Evolutionary conservation across 2,329 filamentous ascomycete genomes (phyloP).

Genomic region (Hypoxylon rubiginosum): DNA sequence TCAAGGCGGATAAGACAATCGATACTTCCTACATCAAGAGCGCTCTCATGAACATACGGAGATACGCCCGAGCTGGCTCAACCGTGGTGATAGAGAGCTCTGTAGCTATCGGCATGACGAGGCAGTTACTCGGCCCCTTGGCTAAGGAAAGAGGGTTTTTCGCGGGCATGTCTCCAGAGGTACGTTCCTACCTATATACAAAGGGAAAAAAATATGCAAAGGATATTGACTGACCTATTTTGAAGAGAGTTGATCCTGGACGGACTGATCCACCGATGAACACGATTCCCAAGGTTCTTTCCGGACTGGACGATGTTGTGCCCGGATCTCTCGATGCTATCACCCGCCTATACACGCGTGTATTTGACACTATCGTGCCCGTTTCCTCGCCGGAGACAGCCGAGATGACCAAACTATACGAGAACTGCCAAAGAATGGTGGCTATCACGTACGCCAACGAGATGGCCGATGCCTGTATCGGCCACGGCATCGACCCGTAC

Average conservation of each 20-base stretch:
- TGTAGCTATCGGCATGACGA: conserved; percentile 68
- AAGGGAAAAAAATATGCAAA: not conserved
- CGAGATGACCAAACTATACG: conserved; percentile 71
- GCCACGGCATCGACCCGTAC: conserved; percentile 62
- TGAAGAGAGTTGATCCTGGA: conserved; percentile 64
- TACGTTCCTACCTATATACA: conserved; percentile 24
- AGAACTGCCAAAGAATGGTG: conserved; percentile 70
- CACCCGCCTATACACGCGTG: conserved; percentile 59
- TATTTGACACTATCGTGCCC: conserved; percentile 62
- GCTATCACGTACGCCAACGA: conserved; percentile 69
- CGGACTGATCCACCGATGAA: conserved; percentile 56
- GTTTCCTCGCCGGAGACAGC: conserved; percentile 67
- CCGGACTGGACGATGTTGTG: conserved; percentile 62
- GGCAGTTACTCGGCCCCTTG: conserved; percentile 62
- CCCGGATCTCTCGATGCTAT: conserved; percentile 62
- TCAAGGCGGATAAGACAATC: conserved; percentile 61
- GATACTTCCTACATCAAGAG: conserved; percentile 62
- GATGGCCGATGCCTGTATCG: conserved; percentile 66
- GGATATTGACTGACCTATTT: conserved; percentile 14
- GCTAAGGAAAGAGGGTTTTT: conserved; percentile 58
- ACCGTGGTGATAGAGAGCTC: conserved; percentile 67
- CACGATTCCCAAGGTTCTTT: conserved; percentile 67
- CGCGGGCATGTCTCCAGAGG: conserved; percentile 65
- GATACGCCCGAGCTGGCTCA: conserved; percentile 59
- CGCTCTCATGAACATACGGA: conserved; percentile 53